Percentiles rank a stretch among this genome's conserved stretches.
phyloP scores from a whole-genome alignment of 2,329 filamentous ascomycete species.

The Aaosphaeria arxii region DNA sequence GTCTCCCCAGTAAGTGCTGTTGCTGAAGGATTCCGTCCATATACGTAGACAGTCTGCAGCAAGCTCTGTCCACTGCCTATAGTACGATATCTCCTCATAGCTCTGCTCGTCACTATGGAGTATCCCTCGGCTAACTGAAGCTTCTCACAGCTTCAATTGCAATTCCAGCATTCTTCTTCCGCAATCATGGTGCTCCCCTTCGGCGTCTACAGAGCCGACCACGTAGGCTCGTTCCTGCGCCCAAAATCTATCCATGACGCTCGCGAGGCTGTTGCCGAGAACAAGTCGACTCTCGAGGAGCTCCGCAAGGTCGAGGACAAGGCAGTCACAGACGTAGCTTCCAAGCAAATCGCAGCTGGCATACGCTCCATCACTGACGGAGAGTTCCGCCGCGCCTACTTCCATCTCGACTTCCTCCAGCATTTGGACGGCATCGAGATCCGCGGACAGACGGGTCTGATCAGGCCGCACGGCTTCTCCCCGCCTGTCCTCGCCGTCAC shows the following conservation, averaged over 20 bases:
- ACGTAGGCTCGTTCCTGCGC: constrained; percentile 56
- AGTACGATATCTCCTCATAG: too few species aligned
- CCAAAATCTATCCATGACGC: constrained; percentile 50
- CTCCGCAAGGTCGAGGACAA: constrained; percentile 53
- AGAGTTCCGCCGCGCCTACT: constrained; percentile 57
- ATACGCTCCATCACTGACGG: constrained; percentile 54
- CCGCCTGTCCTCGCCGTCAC: constrained; percentile 55
- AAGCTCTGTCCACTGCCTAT: too few species aligned
- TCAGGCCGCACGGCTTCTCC: constrained; percentile 44
- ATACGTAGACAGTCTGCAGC: too few species aligned
- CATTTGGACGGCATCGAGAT: constrained; percentile 54
- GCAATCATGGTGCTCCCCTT: constrained; percentile 39
- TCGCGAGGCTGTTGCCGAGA: constrained; percentile 47
- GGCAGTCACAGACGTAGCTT: constrained; percentile 48
- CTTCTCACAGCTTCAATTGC: background rate
- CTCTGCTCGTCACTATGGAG: too few species aligned
- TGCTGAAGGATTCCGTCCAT: too few species aligned
- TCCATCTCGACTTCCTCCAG: constrained; percentile 59
- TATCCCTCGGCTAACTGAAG: background rate
- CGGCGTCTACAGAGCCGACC: constrained; percentile 49
- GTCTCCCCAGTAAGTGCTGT: too few species aligned
- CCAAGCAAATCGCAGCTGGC: constrained; percentile 49
- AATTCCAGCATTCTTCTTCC: background rate
- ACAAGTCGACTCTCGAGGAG: constrained; percentile 41
- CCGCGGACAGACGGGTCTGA: constrained; percentile 47